Base-by-base conservation (phyloP, 2,329 filamentous ascomycete genomes). In the Sporothrix protearum region DNA sequence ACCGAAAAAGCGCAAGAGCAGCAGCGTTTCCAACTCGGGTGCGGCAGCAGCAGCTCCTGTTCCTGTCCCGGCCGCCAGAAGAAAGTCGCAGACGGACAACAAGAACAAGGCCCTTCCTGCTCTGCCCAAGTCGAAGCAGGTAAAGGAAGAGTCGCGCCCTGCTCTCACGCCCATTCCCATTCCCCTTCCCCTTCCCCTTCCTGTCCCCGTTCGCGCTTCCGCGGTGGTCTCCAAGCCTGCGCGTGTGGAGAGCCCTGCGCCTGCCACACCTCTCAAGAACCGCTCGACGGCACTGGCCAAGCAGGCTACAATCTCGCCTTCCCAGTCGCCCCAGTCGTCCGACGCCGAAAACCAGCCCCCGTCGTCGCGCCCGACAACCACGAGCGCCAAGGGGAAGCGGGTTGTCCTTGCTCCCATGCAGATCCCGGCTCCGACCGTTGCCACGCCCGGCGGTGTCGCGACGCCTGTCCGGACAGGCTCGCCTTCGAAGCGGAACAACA, bases 271-370 rank as follows among this genome's bases (percentile, higher is more conserved):
- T 2, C 78, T 78, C 25, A 71, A 81, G 49, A 74, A 77, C 51
- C 33, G 28, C 19, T 84, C 84, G 0, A 83, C 85, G 1, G 81
- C 83, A 1, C 83, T 83, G 5, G 84, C 86, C 12, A 84, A 83
- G 70, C 87, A 89, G 73, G 79, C 87, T 14, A 86, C 81, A 1
- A 75, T 87, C 6, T 88, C 88, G 0, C 89, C 89, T 0, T 92
- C 90, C 0, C 86, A 86, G 22, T 92, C 91, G 0, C 90, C 90
- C 0, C 91, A 93, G 76, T 91, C 91, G 0, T 94, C 92, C 0
- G 91, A 96, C 77, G 91, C 91, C 0, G 92, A 96, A 79, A 95
- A 95, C 75, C 89, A 87, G 64, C 91, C 91, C 0, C 92, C 92
- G 0, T 92, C 91, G 0, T 89, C 89, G 5, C 87, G 84, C 69